phyloP scores from a whole-genome alignment of 2,329 filamentous ascomycete genomes.

The Trichophyton verrucosum region DNA sequence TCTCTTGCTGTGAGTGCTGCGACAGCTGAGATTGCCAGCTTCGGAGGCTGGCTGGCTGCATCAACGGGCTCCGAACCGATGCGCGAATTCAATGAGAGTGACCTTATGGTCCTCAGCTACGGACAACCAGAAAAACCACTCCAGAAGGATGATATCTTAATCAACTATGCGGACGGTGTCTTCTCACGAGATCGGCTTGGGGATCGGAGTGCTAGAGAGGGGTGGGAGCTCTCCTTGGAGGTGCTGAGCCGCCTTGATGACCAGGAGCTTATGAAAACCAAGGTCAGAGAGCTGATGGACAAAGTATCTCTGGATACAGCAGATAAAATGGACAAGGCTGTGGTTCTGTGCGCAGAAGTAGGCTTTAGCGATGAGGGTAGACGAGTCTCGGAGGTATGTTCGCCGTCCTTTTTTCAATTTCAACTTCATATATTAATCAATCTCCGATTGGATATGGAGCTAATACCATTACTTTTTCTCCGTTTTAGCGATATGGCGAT shows the following conservation, averaged over 20 bases:
- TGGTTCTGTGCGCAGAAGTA: conserved; percentile 62
- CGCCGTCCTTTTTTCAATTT: background rate
- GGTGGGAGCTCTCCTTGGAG: conserved; percentile 82
- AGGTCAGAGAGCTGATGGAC: conserved; percentile 61
- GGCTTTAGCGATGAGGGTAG: conserved; percentile 68
- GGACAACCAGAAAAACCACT: conserved; percentile 48
- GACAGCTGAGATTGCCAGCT: conserved; percentile 70
- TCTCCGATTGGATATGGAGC: conserved; percentile 7
- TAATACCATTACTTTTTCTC: conserved; percentile 4
- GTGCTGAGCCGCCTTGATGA: conserved; percentile 73
- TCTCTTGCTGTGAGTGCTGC: conserved; percentile 67
- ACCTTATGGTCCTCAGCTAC: conserved; percentile 70
- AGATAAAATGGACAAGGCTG: conserved; percentile 66
- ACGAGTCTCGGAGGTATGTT: conserved; percentile 65
- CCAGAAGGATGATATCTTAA: conserved; percentile 67
- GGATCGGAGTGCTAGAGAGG: conserved; percentile 42
- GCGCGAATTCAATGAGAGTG: conserved; percentile 64
- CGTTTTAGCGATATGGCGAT: conserved; percentile 65
- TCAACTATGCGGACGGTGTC: conserved; percentile 60
- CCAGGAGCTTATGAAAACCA: conserved; percentile 54
- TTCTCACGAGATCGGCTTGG: conserved; percentile 26
- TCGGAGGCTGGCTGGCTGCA: conserved; percentile 68
- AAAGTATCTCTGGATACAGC: conserved; percentile 60
- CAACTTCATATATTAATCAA: background rate
- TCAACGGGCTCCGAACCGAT: conserved; percentile 45